Evolutionary conservation across 2,329 filamentous ascomycete genomes (phyloP).

Genomic region (Neurospora sp.): DNA sequence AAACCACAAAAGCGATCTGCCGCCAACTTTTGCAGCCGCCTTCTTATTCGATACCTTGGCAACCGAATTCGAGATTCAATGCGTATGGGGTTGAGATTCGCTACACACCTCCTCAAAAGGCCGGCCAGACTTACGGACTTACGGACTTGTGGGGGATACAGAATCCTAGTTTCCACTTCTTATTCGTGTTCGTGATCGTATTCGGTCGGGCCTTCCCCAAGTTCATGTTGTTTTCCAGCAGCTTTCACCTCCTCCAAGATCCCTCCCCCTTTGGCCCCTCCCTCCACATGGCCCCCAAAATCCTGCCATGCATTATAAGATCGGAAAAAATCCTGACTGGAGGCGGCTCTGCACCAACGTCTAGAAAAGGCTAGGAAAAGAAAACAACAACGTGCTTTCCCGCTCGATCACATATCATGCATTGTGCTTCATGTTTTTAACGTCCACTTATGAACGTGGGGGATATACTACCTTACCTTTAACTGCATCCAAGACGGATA

Average conservation of each 20-base stretch:
- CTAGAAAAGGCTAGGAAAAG: neutral
- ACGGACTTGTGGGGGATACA: neutral
- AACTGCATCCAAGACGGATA: neutral
- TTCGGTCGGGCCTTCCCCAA: neutral
- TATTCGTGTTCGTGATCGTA: neutral
- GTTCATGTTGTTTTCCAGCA: neutral
- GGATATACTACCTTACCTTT: neutral
- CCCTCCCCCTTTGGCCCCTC: neutral
- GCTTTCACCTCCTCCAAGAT: neutral
- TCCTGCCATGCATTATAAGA: neutral
- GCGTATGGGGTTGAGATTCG: neutral
- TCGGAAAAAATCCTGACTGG: neutral
- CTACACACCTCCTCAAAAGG: neutral
- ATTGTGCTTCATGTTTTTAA: neutral
- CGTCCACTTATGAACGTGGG: no score
- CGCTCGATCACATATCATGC: neutral
- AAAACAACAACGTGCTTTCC: neutral
- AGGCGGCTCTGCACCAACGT: neutral
- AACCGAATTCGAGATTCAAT: neutral
- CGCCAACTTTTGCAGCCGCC: neutral
- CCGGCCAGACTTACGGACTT: neutral
- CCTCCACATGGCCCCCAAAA: neutral
- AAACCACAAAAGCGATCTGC: neutral
- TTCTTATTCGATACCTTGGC: neutral
- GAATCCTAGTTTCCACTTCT: neutral